phyloP scores from a whole-genome alignment of 192 early-diverging fungal genomes.

The Oehlia diaphana region DNA sequence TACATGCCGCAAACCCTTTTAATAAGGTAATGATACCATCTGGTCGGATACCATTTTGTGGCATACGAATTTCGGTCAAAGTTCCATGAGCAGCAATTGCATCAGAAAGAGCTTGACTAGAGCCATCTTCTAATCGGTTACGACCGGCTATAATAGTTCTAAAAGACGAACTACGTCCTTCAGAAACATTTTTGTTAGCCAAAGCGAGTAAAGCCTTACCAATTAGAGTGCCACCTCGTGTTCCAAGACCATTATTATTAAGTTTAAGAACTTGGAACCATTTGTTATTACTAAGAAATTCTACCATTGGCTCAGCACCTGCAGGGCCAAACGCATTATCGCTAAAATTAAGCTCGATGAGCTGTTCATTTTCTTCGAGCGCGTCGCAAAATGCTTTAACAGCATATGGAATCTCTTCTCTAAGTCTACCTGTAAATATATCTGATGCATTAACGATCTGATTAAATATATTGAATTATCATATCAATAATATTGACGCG shows the following conservation, averaged over 20 bases:
- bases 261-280: constrained; percentile 82
- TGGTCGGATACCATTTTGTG: constrained; percentile 96
- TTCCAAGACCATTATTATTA: constrained; percentile 97
- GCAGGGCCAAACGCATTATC: constrained; percentile 99
- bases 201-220: constrained; percentile 79
- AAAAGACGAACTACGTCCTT: constrained; percentile 64
- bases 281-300: constrained; percentile 80
- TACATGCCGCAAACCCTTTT: constrained; percentile 64
- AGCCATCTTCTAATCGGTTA: constrained; percentile 90
- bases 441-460: constrained; percentile 86
- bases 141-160: constrained; percentile 86
- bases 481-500: constrained; percentile 14
- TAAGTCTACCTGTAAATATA: constrained; percentile 92
- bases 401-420: constrained; percentile 84
- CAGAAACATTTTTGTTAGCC: constrained; percentile 67
- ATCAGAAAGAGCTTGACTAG: constrained; percentile 71
- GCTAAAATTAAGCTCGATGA: constrained; percentile 82
- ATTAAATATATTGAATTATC: neutral
- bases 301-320: constrained; percentile 84
- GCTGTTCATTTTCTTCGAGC: constrained; percentile 73
- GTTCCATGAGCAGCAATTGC: constrained; percentile 80
- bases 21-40: constrained; percentile 85
- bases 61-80: constrained; percentile 84
- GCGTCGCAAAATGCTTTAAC: constrained; percentile 83
- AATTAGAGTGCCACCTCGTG: constrained; percentile 85